These are phyloP conservation scores for Fragilaria radians DNA, from an alignment of 108 stramenopile species.

Conservation along the genomic window DNA sequence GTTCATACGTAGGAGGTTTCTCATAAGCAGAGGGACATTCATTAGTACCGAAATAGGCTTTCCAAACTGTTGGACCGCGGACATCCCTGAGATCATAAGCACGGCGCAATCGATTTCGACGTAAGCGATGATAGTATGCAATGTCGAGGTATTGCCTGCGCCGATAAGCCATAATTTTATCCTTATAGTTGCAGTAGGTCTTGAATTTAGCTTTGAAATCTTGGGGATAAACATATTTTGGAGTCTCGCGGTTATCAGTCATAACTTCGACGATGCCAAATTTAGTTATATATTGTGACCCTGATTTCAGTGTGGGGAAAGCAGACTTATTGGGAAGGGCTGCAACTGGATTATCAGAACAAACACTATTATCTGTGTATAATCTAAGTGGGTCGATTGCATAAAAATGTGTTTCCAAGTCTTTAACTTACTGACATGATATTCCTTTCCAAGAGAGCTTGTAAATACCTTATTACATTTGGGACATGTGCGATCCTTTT, in stretches of 20 bases:
- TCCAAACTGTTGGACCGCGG: background rate
- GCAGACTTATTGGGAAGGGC: background rate
- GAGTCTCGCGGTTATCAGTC: slow-evolving; percentile 43
- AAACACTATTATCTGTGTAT: slow-evolving; percentile 21
- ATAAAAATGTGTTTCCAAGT: background rate
- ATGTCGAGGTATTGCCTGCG: background rate
- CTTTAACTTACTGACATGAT: slow-evolving; percentile 31
- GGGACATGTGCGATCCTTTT: slow-evolving; percentile 41
- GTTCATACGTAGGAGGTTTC: slow-evolving; percentile 1
- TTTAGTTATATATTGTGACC: slow-evolving; percentile 39
- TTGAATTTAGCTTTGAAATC: background rate
- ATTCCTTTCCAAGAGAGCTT: slow-evolving; percentile 26
- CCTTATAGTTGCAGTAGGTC: background rate
- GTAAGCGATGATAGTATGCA: background rate
- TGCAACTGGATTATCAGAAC: slow-evolving; percentile 2
- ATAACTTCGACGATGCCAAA: slow-evolving; percentile 75
- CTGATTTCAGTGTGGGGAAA: slow-evolving; percentile 40
- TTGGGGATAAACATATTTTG: slow-evolving; percentile 3
- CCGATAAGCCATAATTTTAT: background rate
- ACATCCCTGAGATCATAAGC: background rate
- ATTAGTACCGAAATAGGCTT: slow-evolving; percentile 23
- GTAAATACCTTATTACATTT: slow-evolving; percentile 41
- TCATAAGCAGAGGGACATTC: slow-evolving; percentile 3
- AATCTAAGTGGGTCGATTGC: background rate
- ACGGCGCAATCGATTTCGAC: background rate